Evolutionary conservation across 2,329 filamentous ascomycete genomes (phyloP).

Genomic region (Hymenoscyphus fraxineus): DNA sequence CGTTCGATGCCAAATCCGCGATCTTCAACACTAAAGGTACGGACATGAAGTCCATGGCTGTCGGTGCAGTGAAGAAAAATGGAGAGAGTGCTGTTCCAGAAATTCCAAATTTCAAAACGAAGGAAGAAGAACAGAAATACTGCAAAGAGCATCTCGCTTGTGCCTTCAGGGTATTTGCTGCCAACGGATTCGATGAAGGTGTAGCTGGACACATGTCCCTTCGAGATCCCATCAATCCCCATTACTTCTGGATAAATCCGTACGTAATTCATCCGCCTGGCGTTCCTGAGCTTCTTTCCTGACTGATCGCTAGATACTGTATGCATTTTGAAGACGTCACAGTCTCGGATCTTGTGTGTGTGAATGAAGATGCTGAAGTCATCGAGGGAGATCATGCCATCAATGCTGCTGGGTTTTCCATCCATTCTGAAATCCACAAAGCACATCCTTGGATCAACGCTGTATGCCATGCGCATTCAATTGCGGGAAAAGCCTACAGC

Average conservation of each 20-base stretch:
- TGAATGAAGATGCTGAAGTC: slow-evolving; percentile 41
- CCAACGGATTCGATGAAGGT: slow-evolving; percentile 41
- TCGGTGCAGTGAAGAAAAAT: background rate
- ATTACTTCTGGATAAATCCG: slow-evolving; percentile 24
- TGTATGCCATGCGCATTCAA: slow-evolving; percentile 17
- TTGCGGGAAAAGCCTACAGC: slow-evolving; percentile 17
- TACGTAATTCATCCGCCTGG: no score
- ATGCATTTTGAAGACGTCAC: slow-evolving; percentile 33
- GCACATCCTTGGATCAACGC: slow-evolving; percentile 17
- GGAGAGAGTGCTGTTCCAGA: background rate
- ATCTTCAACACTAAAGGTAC: slow-evolving; percentile 7
- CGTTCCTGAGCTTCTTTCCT: slow-evolving; percentile 61
- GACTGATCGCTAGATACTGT: background rate
- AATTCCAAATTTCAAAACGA: slow-evolving; percentile 22
- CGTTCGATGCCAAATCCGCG: slow-evolving; percentile 4
- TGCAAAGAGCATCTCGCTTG: slow-evolving; percentile 40
- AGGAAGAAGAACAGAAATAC: slow-evolving; percentile 28
- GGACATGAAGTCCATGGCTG: background rate
- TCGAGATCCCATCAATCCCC: slow-evolving; percentile 26
- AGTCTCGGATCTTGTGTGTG: slow-evolving; percentile 44
- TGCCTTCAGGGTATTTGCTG: slow-evolving; percentile 43
- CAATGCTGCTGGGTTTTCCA: slow-evolving; percentile 19
- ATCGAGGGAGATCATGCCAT: slow-evolving; percentile 36
- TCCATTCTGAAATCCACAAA: slow-evolving; percentile 17
- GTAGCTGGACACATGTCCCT: slow-evolving; percentile 32